phyloP scores from a whole-genome alignment of 2,329 filamentous ascomycete genomes.

The Microdochium bolleyi region DNA sequence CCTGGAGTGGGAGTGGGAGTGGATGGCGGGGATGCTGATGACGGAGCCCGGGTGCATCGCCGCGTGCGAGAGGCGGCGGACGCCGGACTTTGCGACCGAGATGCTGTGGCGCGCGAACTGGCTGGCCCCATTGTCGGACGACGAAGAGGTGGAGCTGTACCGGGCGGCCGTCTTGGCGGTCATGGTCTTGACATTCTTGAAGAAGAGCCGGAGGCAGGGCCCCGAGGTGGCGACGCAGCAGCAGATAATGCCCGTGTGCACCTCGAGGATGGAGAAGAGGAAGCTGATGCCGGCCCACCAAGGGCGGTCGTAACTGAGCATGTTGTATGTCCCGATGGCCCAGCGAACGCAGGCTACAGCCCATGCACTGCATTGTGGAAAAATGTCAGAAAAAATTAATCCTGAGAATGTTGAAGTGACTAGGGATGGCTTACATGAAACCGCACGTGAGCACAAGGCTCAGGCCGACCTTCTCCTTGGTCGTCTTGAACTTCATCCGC shows the following conservation, averaged over 20 bases:
- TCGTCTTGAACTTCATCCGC: slow-evolving; percentile 15
- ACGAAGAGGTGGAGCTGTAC: not conserved
- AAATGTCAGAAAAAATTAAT: too few species aligned
- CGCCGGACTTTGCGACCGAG: not conserved
- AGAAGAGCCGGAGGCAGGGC: slow-evolving; percentile 3
- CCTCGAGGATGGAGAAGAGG: slow-evolving; percentile 18
- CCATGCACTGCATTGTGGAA: slow-evolving; percentile 14
- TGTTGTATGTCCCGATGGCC: slow-evolving; percentile 19
- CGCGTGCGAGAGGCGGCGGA: not conserved
- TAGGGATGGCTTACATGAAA: slow-evolving; percentile 12
- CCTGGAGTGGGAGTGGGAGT: too few species aligned
- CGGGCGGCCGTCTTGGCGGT: not conserved
- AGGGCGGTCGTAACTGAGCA: slow-evolving; percentile 16
- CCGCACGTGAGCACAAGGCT: slow-evolving; percentile 17
- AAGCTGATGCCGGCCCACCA: slow-evolving; percentile 22
- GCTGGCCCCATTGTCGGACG: not conserved
- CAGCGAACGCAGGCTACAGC: slow-evolving; percentile 17
- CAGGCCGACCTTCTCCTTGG: slow-evolving; percentile 17
- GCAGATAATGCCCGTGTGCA: slow-evolving; percentile 20
- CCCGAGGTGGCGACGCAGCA: slow-evolving; percentile 17
- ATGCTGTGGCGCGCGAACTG: not conserved
- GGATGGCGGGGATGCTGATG: not conserved
- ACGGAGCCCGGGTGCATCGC: not conserved
- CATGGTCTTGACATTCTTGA: not conserved
- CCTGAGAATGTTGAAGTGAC: not conserved